Evolutionary conservation across 805 yeast species (phyloP).

Genomic region (Starmerella floricola): DNA sequence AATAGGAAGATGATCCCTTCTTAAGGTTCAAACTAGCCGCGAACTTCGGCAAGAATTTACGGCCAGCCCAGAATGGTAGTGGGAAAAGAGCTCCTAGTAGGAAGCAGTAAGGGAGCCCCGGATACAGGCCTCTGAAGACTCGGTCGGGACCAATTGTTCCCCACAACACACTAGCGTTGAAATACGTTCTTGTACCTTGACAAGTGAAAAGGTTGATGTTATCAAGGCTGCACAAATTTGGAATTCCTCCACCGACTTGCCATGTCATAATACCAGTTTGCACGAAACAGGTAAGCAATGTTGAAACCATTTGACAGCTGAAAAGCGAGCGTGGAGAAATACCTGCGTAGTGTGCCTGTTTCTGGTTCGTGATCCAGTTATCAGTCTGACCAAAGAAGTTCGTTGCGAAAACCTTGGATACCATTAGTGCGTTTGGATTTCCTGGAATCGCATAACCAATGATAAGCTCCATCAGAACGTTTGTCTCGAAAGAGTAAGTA

Average conservation of each 20-base stretch:
- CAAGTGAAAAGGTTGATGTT: slow-evolving; percentile 35
- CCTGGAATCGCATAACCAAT: slow-evolving; percentile 50
- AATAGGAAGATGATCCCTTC: slow-evolving; percentile 31
- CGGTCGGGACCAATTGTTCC: slow-evolving; percentile 50
- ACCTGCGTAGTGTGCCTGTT: slow-evolving; percentile 42
- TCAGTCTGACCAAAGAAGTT: slow-evolving; percentile 56
- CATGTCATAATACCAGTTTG: slow-evolving; percentile 18
- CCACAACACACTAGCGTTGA: slow-evolving; percentile 43
- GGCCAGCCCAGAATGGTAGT: slow-evolving; percentile 14
- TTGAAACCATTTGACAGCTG: slow-evolving; percentile 14
- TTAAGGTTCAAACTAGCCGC: slow-evolving; percentile 18
- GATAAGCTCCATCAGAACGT: slow-evolving; percentile 46
- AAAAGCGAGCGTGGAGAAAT: slow-evolving; percentile 19
- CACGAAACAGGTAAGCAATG: slow-evolving; percentile 13
- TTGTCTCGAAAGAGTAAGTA: slow-evolving; percentile 37
- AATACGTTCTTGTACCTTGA: slow-evolving; percentile 34
- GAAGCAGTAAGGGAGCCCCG: slow-evolving; percentile 50
- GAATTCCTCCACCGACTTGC: slow-evolving; percentile 18
- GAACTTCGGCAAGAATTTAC: slow-evolving; percentile 6
- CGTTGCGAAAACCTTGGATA: slow-evolving; percentile 41
- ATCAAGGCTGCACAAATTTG: slow-evolving; percentile 28
- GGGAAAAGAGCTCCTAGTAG: slow-evolving; percentile 36
- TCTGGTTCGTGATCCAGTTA: slow-evolving; percentile 44
- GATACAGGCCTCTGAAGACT: slow-evolving; percentile 41
- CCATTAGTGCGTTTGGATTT: slow-evolving; percentile 42